Evolutionary conservation across 2,329 filamentous ascomycete species (phyloP), one percentile per base, ranked within the genome.

Genomic region (Colletotrichum eleusines): DNA sequence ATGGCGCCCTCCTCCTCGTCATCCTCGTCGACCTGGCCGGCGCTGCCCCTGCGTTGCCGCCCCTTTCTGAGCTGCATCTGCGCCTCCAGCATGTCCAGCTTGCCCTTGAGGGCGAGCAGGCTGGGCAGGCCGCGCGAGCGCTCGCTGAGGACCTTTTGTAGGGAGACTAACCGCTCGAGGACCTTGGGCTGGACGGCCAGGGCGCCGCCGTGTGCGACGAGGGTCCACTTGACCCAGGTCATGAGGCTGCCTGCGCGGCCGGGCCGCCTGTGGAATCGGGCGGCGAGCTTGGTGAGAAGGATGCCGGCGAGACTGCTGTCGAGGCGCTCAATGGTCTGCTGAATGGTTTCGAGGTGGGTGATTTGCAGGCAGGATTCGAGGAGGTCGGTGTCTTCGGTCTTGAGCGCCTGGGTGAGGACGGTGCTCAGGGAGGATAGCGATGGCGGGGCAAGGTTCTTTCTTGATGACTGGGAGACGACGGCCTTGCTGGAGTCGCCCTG

Each of bases 151-250:
- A 98, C 95, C 78, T 92, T 92, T 80, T 95, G 93, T 65, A 99
- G 86, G 50, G 92, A 91, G 58, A 89, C 87, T 71, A 99, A 88
- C 78, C 91, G 91, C 77, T 91, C 90, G 75, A 96, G 87, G 46
- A 97, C 86, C 73, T 95, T 92, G n/a, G 93, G 90, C 79, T 97
- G 94, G 40, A 92, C 92, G 14, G 95, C 94, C 61, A 99, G 86
- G 63, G 95, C 95, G 74, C 95, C 96, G 74, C 96, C 96, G 78
- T 99, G 96, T 1, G 93, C 91, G 42, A 98, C 90, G 65, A 98
- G 88, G 1, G 94, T 95, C 94, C 94, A 97, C 81, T 98, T 95
- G 53, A 98, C 92, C 95, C 96, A 99, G 20, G 92, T 89, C 88
- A 98, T 95, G 40, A 99, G 88, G 77, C 91, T 93, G 62, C 95